These are phyloP conservation scores for Dactylellina cionopaga DNA, from an alignment of 2,329 filamentous ascomycete genomes.

Conservation along the genomic window DNA sequence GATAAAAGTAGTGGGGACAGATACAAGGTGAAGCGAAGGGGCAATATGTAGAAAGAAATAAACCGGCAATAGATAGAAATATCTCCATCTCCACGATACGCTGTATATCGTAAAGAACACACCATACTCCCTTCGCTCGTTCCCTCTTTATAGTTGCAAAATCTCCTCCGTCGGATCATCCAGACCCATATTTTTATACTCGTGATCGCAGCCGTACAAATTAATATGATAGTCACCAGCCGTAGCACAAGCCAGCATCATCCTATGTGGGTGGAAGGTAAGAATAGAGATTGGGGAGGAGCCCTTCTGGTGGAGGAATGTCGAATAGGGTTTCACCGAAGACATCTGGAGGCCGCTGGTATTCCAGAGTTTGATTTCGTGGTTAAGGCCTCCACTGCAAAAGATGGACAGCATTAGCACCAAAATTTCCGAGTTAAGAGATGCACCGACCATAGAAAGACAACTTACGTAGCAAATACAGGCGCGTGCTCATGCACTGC, in stretches of 20 bases:
- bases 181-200: conserved; percentile 54
- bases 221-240: conserved; percentile 90
- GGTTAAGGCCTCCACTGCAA: conserved; percentile 82
- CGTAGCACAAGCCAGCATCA: conserved; percentile 87
- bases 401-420: conserved; percentile 54
- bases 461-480: conserved; percentile 87
- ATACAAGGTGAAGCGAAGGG: too few relatives aligned
- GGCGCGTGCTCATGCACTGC: conserved; percentile 96
- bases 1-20: not conserved
- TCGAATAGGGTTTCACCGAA: conserved; percentile 86
- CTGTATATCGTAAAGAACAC: not conserved
- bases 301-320: conserved; percentile 83
- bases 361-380: conserved; percentile 92
- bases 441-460: conserved; percentile 10
- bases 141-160: conserved; percentile 10
- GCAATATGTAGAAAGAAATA: too few relatives aligned
- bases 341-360: conserved; percentile 82
- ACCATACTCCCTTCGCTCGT: not conserved
- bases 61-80: too few relatives aligned
- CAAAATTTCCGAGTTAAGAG: conserved; percentile 50
- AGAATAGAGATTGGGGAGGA: conserved; percentile 85
- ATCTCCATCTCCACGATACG: not conserved
- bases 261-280: conserved; percentile 93
- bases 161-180: conserved; percentile 45
- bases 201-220: conserved; percentile 75